phyloP scores from a whole-genome alignment of 768 basidiomycete species.

The Tricholomella constricta region DNA sequence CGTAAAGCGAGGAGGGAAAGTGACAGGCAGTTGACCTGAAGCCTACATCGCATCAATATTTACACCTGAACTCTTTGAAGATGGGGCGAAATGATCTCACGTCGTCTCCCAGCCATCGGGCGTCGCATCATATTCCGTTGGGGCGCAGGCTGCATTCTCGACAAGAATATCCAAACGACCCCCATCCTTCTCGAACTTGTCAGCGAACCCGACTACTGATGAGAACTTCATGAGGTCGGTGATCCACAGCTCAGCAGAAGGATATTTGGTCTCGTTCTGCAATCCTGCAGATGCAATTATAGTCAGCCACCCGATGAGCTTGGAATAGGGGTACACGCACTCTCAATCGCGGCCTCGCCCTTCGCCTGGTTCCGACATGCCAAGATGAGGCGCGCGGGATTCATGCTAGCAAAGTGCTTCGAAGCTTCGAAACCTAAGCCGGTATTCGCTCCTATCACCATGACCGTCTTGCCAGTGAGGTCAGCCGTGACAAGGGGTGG shows the following conservation, averaged over 20 bases:
- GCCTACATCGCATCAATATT: slow-evolving; percentile 26
- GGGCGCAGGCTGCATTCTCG: slow-evolving; percentile 40
- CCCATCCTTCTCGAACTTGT: slow-evolving; percentile 32
- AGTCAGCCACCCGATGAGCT: neutral
- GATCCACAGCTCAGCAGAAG: slow-evolving; percentile 37
- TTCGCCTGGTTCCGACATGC: slow-evolving; percentile 38
- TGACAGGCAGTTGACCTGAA: slow-evolving; percentile 51
- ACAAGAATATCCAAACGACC: slow-evolving; percentile 45
- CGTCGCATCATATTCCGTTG: slow-evolving; percentile 22
- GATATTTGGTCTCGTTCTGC: slow-evolving; percentile 32
- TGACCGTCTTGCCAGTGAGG: slow-evolving; percentile 45
- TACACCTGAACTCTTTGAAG: neutral
- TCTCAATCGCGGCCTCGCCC: slow-evolving; percentile 35
- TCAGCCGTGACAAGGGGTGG: slow-evolving; percentile 35
- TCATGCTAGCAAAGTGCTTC: slow-evolving; percentile 48
- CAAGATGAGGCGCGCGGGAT: slow-evolving; percentile 39
- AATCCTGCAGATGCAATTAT: slow-evolving; percentile 22
- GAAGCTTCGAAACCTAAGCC: slow-evolving; percentile 52
- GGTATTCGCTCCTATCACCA: slow-evolving; percentile 52
- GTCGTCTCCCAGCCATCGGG: slow-evolving; percentile 47
- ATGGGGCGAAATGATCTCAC: slow-evolving; percentile 32
- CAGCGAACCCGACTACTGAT: slow-evolving; percentile 41
- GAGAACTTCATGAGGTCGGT: slow-evolving; percentile 43
- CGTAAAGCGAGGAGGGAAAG: slow-evolving; percentile 40
- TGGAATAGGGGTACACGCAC: slow-evolving; percentile 26